Conservation (phyloP, 345 rosid genomes). For the Conringia planisiliqua region DNA sequence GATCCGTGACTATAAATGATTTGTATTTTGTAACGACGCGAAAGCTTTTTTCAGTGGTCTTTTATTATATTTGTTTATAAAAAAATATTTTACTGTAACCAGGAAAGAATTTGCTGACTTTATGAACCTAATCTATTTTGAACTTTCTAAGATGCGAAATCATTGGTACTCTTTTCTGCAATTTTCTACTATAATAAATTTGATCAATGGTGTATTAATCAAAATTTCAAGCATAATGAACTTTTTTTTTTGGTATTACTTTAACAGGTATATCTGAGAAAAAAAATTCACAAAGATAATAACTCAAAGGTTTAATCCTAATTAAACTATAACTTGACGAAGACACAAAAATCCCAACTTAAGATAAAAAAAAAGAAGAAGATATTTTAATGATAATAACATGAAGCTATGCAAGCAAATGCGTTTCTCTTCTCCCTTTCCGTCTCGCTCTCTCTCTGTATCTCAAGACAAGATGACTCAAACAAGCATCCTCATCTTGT, state of each 20-base stretch:
- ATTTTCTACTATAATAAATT: background rate
- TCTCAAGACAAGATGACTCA: conserved; percentile 10
- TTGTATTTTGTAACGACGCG: background rate
- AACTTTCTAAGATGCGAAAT: background rate
- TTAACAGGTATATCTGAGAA: background rate
- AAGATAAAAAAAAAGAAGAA: background rate
- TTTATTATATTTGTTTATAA: background rate
- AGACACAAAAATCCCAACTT: background rate
- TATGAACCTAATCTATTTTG: background rate
- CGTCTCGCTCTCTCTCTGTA: background rate
- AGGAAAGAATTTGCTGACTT: too few species aligned
- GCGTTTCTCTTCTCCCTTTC: background rate
- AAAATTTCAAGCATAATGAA: background rate
- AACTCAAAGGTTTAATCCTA: background rate
- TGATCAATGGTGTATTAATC: background rate
- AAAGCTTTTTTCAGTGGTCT: background rate
- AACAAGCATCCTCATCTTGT: background rate
- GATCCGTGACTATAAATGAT: background rate
- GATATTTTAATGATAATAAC: background rate
- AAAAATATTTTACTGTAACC: background rate
- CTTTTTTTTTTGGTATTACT: background rate
- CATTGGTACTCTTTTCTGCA: background rate
- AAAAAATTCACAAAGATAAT: background rate
- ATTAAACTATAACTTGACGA: background rate
- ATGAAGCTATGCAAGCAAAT: background rate